Base-by-base conservation (phyloP, 1,139 yeast genomes). In the Taphrina wiesneri region DNA sequence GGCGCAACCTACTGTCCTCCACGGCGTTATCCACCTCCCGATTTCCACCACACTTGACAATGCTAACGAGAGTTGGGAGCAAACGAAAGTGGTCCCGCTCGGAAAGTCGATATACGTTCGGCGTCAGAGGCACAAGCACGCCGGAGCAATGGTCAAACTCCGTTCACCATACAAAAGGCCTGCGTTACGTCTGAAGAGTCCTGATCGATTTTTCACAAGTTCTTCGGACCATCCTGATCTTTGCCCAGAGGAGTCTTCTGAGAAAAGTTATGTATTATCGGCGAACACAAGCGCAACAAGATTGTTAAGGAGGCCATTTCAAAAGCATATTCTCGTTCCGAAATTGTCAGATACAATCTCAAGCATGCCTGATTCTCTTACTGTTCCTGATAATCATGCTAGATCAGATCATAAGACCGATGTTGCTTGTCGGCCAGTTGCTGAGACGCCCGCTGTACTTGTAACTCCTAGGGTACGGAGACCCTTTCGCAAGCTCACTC, bases 121-220 rank as follows among this genome's bases (percentile, higher is more conserved):
- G 11, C 17, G 49, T 2, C 17, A 49, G 21, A 23, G 26, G 39
- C 7, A 2, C 39, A 26, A 1, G 3, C 54, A 11, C 19, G 7
- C 17, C 11, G 9, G 39, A 17, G 54, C 9, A 9, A 19, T 49
- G 54, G 17, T 15, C 34, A 49, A 49, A 39, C 36, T 49, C 6
- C 17, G 36, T 17, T 49, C 54, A n/a, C 54, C 54, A 15, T 49
- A 49, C 54, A 49, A 26, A 28, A 36, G 36, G 21, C 54, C 51
- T 19, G 15, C 7, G n/a, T 13, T 45, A 25, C 30, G 15, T 7
- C n/a, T 19, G 3, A 39, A 39, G 43, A 39, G 15, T 39, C 19
- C 19, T n/a, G 7, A 2, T 39, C 3, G 17, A n/a, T 15, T n/a
- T 39, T 39, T 19, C 43, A 13, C 43, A 9, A 39, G 17, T n/a